Evolutionary conservation across 768 basidiomycete genomes (phyloP).

Genomic region (Hemileccinum rubropunctum): DNA sequence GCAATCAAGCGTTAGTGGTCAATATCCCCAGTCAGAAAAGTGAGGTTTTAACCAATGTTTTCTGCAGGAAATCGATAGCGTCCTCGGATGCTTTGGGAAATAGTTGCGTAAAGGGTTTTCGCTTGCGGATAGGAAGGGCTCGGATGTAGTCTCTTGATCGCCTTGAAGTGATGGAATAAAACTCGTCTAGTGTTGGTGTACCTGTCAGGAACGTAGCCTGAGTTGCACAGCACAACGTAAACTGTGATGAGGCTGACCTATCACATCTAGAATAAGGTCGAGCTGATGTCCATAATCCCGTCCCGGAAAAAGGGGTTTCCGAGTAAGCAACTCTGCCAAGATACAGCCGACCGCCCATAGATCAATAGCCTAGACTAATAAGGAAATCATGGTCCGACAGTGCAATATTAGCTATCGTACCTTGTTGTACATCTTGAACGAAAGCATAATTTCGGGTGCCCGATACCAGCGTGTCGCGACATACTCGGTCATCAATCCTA

Average conservation of each 20-base stretch:
- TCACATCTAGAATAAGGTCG: slow-evolving; percentile 82
- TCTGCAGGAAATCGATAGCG: slow-evolving; percentile 69
- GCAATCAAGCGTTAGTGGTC: not conserved
- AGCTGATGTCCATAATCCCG: slow-evolving; percentile 87
- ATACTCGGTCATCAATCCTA: slow-evolving; percentile 75
- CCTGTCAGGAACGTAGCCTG: slow-evolving; percentile 35
- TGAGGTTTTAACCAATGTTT: slow-evolving; percentile 53
- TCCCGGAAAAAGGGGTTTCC: slow-evolving; percentile 84
- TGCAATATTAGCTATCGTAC: slow-evolving; percentile 28
- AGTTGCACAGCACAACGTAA: slow-evolving; percentile 16
- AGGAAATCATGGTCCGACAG: slow-evolving; percentile 8
- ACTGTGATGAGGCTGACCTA: slow-evolving; percentile 42
- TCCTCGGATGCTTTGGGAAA: slow-evolving; percentile 77
- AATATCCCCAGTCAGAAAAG: slow-evolving; percentile 19
- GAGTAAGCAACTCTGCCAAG: slow-evolving; percentile 78
- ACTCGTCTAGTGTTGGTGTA: slow-evolving; percentile 87
- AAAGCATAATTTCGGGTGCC: slow-evolving; percentile 93
- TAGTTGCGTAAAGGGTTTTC: slow-evolving; percentile 61
- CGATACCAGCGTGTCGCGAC: slow-evolving; percentile 94
- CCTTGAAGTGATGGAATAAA: slow-evolving; percentile 83
- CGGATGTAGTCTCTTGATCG: slow-evolving; percentile 87
- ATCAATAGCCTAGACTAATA: slow-evolving; percentile 53
- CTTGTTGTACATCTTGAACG: slow-evolving; percentile 87
- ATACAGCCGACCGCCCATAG: slow-evolving; percentile 76
- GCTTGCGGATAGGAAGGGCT: slow-evolving; percentile 79